A percentile compares a stretch with the other conserved stretches of the same genome.
Evolutionary conservation across 2,329 filamentous ascomycete genomes (phyloP).

Genomic region (Talaromyces islandicus): DNA sequence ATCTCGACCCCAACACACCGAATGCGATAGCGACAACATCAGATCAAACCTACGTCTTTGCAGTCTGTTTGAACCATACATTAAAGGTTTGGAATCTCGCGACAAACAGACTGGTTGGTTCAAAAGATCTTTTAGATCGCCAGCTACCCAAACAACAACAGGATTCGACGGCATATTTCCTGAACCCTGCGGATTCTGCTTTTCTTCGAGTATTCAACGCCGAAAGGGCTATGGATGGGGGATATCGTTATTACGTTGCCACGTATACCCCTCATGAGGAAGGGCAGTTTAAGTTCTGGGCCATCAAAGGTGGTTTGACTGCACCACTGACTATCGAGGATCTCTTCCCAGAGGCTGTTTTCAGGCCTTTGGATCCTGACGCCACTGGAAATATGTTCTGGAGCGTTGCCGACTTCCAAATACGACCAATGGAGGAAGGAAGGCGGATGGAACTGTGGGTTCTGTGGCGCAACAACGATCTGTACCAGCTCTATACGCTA

Average conservation of each 20-base stretch:
- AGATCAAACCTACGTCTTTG: conserved; percentile 55
- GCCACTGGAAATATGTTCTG: conserved; percentile 67
- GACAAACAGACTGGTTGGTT: conserved; percentile 70
- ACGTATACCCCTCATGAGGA: conserved; percentile 84
- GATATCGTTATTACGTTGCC: conserved; percentile 57
- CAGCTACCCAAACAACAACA: conserved; percentile 57
- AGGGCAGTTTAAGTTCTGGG: conserved; percentile 94
- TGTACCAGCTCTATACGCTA: conserved; percentile 67
- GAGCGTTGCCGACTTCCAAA: conserved; percentile 71
- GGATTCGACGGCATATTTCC: conserved; percentile 65
- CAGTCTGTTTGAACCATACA: conserved; percentile 81
- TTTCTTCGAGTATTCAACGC: conserved; percentile 67
- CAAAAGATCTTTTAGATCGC: conserved; percentile 70
- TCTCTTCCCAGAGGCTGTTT: conserved; percentile 56
- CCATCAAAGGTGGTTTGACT: conserved; percentile 58
- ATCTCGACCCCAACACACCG: conserved; percentile 37
- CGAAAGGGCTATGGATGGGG: conserved; percentile 40
- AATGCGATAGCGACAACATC: conserved; percentile 41
- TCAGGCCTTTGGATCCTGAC: conserved; percentile 60
- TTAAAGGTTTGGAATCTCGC: conserved; percentile 83
- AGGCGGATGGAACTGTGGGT: conserved; percentile 63
- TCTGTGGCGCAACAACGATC: conserved; percentile 78
- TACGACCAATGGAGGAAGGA: conserved; percentile 51
- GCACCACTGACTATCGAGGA: conserved; percentile 60
- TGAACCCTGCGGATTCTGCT: conserved; percentile 73